Percentiles rank a stretch among this genome's conserved stretches.
Evolutionary conservation across 352 stramenopile species (phyloP).

Genomic region (Phytophthora sansomeana): DNA sequence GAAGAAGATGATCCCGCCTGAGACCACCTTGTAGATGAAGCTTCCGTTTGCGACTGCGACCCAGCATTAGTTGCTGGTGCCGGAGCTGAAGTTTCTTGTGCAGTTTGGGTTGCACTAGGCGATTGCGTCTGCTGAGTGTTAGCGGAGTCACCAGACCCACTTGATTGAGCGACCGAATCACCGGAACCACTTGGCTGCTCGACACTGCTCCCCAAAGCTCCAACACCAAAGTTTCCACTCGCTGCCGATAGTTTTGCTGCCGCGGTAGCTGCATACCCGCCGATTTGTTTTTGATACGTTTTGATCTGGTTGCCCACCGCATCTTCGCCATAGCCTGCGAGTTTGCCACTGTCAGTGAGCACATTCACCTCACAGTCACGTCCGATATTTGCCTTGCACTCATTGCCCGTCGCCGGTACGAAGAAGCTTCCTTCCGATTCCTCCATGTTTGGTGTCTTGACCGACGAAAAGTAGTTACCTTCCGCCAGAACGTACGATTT

Average conservation of each 20-base stretch:
- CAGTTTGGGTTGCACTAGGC: too few relatives aligned
- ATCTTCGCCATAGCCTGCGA: constrained; percentile 2
- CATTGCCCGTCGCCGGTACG: not conserved
- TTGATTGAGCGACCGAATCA: not conserved
- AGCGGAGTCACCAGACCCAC: too few relatives aligned
- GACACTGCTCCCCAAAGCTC: not conserved
- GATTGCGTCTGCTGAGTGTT: too few relatives aligned
- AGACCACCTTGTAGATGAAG: too few relatives aligned
- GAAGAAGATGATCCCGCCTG: too few relatives aligned
- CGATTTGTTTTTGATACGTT: not conserved
- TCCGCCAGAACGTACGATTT: not conserved
- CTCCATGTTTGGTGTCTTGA: not conserved
- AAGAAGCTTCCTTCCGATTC: not conserved
- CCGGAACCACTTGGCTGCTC: too few relatives aligned
- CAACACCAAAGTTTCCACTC: constrained; percentile 7
- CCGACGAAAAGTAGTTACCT: not conserved
- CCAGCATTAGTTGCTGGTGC: too few relatives aligned
- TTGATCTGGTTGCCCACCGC: constrained; percentile 8
- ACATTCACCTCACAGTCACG: not conserved
- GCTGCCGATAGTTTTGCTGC: constrained; percentile 1
- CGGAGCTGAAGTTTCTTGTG: too few relatives aligned
- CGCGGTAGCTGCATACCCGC: not conserved
- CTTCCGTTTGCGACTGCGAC: too few relatives aligned
- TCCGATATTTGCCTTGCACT: not conserved
- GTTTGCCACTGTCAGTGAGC: constrained; percentile 4